Evolutionary conservation across 2,329 filamentous ascomycete genomes (phyloP).

Genomic region (Zymoseptoria ardabiliae): DNA sequence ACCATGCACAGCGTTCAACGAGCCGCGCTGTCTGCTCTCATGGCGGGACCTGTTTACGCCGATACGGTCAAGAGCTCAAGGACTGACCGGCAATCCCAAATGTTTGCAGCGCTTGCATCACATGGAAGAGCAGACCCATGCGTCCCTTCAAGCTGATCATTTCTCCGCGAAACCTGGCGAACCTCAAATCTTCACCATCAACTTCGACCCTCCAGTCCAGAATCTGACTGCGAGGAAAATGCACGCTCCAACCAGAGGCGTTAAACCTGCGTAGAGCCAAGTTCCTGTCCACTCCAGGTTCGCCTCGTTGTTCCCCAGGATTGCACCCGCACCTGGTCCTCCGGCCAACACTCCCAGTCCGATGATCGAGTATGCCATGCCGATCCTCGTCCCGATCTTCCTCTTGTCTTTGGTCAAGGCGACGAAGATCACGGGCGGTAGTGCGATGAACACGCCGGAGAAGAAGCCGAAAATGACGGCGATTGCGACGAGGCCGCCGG

Average conservation of each 20-base stretch:
- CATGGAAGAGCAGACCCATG: not conserved
- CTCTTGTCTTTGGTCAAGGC: slow-evolving; percentile 35
- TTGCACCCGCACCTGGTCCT: slow-evolving; percentile 39
- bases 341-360: slow-evolving; percentile 31
- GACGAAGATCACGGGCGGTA: slow-evolving; percentile 36
- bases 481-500: slow-evolving; percentile 30
- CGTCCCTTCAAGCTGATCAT: not conserved
- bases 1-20: too few species aligned
- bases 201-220: slow-evolving; percentile 20
- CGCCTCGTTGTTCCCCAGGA: slow-evolving; percentile 57
- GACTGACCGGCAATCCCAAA: too few species aligned
- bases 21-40: too few species aligned
- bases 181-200: slow-evolving; percentile 23
- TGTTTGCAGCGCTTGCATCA: not conserved
- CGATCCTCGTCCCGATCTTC: slow-evolving; percentile 33
- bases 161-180: slow-evolving; percentile 3
- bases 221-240: slow-evolving; percentile 23
- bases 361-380: slow-evolving; percentile 28
- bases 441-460: slow-evolving; percentile 37
- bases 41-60: too few species aligned
- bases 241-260: slow-evolving; percentile 16
- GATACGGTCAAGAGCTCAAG: too few species aligned
- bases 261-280: slow-evolving; percentile 30
- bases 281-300: slow-evolving; percentile 47
- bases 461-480: slow-evolving; percentile 38